Percentiles rank a stretch among this genome's conserved stretches.
phyloP scores from a whole-genome alignment of 345 rosid species.

The Isatis tinctoria region DNA sequence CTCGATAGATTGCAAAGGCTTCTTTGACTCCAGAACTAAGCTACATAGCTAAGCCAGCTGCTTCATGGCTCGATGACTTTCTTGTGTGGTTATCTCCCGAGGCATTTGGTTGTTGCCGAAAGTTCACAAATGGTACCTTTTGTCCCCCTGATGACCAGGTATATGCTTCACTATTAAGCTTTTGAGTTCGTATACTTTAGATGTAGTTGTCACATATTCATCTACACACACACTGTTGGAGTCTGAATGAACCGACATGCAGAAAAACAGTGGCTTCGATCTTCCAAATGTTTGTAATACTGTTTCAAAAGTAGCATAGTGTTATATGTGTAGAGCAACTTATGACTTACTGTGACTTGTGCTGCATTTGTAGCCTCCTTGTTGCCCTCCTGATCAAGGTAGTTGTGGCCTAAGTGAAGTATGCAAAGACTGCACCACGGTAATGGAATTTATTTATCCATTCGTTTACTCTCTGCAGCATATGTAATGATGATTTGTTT shows the following conservation, averaged over 20 bases:
- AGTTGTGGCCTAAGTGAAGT: constrained; percentile 65
- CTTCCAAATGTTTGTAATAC: not conserved
- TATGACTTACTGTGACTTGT: constrained; percentile 12
- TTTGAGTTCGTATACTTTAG: not conserved
- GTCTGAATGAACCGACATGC: not conserved
- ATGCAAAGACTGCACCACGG: constrained; percentile 98
- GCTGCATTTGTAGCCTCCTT: constrained; percentile 65
- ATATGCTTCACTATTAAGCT: not conserved
- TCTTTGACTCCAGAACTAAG: constrained; percentile 77
- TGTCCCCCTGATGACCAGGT: constrained; percentile 99
- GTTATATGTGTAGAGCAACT: not conserved
- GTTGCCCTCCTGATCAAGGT: constrained; percentile 57
- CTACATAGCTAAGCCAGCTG: constrained; percentile 98
- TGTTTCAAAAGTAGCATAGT: not conserved
- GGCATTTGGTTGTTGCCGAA: constrained; percentile 97
- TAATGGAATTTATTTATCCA: too few species aligned
- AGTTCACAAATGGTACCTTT: constrained; percentile 83
- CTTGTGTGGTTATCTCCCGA: constrained; percentile 98
- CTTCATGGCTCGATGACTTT: constrained; percentile 99
- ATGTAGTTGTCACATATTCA: not conserved
- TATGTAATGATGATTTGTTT: not conserved
- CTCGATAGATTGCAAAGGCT: constrained; percentile 69
- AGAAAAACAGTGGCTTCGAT: not conserved
- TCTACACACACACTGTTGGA: not conserved
- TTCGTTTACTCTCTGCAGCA: too few species aligned